Base-by-base conservation (phyloP, 2,329 filamentous ascomycete species). In the Cladosporium sp. region DNA sequence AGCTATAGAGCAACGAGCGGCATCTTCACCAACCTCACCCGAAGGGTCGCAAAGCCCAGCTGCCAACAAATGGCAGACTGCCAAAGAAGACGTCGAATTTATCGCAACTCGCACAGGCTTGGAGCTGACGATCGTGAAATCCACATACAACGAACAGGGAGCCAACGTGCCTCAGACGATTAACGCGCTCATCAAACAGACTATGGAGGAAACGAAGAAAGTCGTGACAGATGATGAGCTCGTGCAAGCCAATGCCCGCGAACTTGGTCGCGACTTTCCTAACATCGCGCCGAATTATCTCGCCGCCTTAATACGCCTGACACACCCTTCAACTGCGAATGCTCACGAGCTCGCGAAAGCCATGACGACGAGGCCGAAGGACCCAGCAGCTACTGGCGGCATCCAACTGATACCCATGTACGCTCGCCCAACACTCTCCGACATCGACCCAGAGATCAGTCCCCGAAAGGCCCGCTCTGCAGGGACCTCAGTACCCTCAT, bases 291-390 rank as follows among this genome's bases (percentile, higher is more conserved):
- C 74, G 1, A 67, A 75, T 0, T 77, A 82, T 39, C 72, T 84
- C 3, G 72, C 78, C 14, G 79, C 82, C 1, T 70, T 88, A 15
- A 74, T 88, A 17, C 76, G 75, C 15, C 73, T 88, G 17, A 82
- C 85, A 1, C 73, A 82, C 38, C 82, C 83, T 17, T 84, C 83
- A 2, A 79, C 79, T 0, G 78, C 77, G 14, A 79, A 82, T 14
- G 84, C 85, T 2, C 80, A 81, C 60, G 85, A 88, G 52, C 71
- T 89, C 20, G 84, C 85, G 8, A 77, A 78, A 61, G 80, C 78
- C 2, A 75, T 88, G 61, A 72, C 77, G 3, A 68, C 73, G 5
- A 73, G 70, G 25, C 74, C 76, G 3, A 37, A 58, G 58, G 34
- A 59, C 1, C 49, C 60, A 52, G 55, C 67, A 45, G 63, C 70